phyloP scores from a whole-genome alignment of 2,329 filamentous ascomycete species.

The Sphaerulina populicola region DNA sequence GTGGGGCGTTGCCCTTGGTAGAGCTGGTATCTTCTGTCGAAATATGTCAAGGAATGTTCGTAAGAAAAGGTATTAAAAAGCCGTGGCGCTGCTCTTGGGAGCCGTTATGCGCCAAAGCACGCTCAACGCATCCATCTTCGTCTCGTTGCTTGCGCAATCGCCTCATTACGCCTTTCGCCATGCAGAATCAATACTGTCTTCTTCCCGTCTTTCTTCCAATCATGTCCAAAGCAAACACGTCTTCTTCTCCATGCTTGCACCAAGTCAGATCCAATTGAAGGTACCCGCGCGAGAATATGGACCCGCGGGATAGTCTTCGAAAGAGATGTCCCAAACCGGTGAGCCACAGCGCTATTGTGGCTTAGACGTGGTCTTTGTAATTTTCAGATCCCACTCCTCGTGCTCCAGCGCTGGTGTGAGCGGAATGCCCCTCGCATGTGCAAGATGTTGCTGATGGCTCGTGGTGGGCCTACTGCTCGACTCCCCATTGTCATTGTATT shows the following conservation, averaged over 20 bases:
- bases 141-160: background rate
- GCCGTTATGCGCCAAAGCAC: background rate
- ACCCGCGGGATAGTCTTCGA: background rate
- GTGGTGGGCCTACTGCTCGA: conserved; percentile 1
- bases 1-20: background rate
- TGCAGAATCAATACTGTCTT: background rate
- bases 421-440: conserved; percentile 5
- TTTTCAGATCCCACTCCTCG: conserved; percentile 19
- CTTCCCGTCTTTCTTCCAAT: background rate
- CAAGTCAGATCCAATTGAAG: conserved; percentile 4
- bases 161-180: conserved; percentile 2
- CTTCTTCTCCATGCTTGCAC: background rate
- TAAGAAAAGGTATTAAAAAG: background rate
- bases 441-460: conserved; percentile 1
- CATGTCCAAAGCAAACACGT: background rate
- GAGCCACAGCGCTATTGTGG: conserved; percentile 13
- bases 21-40: conserved; percentile 5
- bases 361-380: conserved; percentile 15
- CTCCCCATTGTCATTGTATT: conserved; percentile 4
- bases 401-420: conserved; percentile 22
- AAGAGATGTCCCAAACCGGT: conserved; percentile 1
- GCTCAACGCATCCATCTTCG: background rate
- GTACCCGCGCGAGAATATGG: background rate
- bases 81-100: background rate
- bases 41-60: conserved; percentile 5